These are phyloP conservation scores for Inonotus obliquus DNA, from an alignment of 1,284 basidiomycete genomes.

Conservation along the genomic window DNA sequence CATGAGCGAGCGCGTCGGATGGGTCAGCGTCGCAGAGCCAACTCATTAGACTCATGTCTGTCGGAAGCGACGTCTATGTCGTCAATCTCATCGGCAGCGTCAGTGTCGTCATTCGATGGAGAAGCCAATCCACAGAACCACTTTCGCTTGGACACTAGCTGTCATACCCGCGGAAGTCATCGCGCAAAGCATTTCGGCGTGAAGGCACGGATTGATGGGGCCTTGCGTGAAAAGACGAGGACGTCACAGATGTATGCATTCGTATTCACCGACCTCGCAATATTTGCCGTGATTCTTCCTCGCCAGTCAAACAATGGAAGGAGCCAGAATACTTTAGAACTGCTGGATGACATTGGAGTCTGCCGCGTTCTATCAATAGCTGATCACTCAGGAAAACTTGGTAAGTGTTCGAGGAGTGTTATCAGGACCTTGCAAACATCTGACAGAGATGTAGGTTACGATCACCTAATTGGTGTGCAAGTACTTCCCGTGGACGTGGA, in stretches of 20 bases:
- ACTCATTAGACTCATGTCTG: conserved; percentile 15
- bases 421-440: not conserved
- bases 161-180: too few species aligned
- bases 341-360: conserved; percentile 14
- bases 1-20: not conserved
- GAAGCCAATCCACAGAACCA: not conserved
- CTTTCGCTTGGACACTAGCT: not conserved
- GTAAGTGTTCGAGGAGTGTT: conserved; percentile 8
- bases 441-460: conserved; percentile 23
- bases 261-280: conserved; percentile 49
- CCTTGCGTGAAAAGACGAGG: conserved; percentile 19
- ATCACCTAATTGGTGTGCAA: conserved; percentile 42
- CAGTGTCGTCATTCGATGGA: conserved; percentile 3
- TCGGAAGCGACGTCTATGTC: conserved; percentile 9
- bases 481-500: conserved; percentile 45
- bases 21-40: conserved; percentile 9
- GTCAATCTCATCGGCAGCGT: conserved; percentile 10
- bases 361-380: conserved; percentile 14
- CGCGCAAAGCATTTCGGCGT: not conserved
- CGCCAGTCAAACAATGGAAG: not conserved
- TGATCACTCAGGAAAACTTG: conserved; percentile 17
- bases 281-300: conserved; percentile 32
- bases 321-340: conserved; percentile 7
- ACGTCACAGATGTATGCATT: conserved; percentile 35
- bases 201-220: not conserved